Conservation (phyloP, 2,329 filamentous ascomycete species). For the Pseudogymnoascus sp. region DNA sequence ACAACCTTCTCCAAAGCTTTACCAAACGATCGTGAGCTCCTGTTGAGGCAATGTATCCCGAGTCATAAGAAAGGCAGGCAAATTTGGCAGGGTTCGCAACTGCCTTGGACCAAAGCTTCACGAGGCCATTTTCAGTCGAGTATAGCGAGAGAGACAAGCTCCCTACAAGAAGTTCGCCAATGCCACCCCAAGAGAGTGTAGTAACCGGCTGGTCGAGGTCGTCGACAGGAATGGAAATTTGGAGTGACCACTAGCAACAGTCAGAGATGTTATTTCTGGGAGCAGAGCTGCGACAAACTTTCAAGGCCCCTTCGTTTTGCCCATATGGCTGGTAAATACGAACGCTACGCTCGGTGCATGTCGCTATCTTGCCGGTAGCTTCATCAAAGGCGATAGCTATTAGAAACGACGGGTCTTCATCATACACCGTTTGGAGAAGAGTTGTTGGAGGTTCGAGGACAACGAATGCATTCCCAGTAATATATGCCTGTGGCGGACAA, state of each 20-base stretch:
- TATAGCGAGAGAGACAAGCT: slow-evolving; percentile 65
- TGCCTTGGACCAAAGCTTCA: slow-evolving; percentile 63
- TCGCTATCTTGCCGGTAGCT: slow-evolving; percentile 74
- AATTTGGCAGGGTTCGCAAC: slow-evolving; percentile 67
- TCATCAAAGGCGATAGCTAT: slow-evolving; percentile 77
- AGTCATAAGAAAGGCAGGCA: slow-evolving; percentile 78
- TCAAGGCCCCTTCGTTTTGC: slow-evolving; percentile 61
- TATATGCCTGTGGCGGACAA: slow-evolving; percentile 58
- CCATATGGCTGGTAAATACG: slow-evolving; percentile 74
- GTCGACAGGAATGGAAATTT: slow-evolving; percentile 49
- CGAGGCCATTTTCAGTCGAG: slow-evolving; percentile 39
- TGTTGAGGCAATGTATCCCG: slow-evolving; percentile 74
- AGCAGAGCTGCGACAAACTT: slow-evolving; percentile 44
- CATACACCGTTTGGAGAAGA: slow-evolving; percentile 84
- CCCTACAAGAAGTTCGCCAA: slow-evolving; percentile 77
- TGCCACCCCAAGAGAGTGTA: slow-evolving; percentile 77
- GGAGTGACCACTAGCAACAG: slow-evolving; percentile 50
- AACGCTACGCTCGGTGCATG: slow-evolving; percentile 57
- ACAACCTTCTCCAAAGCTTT: slow-evolving; percentile 86
- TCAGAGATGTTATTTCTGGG: slow-evolving; percentile 17
- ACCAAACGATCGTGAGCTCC: slow-evolving; percentile 72
- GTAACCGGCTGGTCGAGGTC: slow-evolving; percentile 38
- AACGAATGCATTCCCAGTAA: slow-evolving; percentile 80
- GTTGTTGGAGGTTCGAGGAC: slow-evolving; percentile 68
- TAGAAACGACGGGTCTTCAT: slow-evolving; percentile 58